These are phyloP conservation scores for Apodospora peruviana DNA, from an alignment of 495 filamentous ascomycete genomes.

Conservation along the genomic window DNA sequence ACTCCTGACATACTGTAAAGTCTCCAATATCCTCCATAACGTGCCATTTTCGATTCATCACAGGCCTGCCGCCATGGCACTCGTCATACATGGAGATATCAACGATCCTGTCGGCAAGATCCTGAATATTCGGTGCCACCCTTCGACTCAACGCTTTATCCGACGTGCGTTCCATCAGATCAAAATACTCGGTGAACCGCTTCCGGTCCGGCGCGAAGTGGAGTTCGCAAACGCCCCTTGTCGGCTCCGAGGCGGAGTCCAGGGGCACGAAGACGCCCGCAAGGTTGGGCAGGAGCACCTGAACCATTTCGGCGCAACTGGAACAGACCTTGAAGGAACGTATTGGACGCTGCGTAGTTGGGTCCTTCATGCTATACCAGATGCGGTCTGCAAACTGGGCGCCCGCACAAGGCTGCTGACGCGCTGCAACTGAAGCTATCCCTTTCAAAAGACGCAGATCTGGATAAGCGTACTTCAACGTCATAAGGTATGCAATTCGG, in stretches of 20 bases:
- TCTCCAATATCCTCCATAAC: conserved; percentile 33
- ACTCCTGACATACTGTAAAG: conserved; percentile 42
- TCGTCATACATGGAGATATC: conserved; percentile 28
- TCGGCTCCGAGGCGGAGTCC: conserved; percentile 27
- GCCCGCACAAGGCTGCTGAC: conserved; percentile 31
- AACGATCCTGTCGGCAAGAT: conserved; percentile 30
- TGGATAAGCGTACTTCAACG: conserved; percentile 27
- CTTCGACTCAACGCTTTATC: conserved; percentile 28
- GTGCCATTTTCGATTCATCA: conserved; percentile 30
- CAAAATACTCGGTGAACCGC: conserved; percentile 39
- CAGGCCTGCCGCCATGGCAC: conserved; percentile 26
- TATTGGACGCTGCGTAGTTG: conserved; percentile 22
- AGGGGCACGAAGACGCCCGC: conserved; percentile 33
- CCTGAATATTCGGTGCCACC: conserved; percentile 27
- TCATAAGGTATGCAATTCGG: conserved; percentile 41
- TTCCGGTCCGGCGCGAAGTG: conserved; percentile 30
- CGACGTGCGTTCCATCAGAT: conserved; percentile 34
- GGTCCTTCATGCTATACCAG: conserved; percentile 42
- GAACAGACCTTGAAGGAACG: conserved; percentile 35
- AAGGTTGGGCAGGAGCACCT: conserved; percentile 37
- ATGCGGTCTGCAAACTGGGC: conserved; percentile 19
- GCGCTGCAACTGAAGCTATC: conserved; percentile 31
- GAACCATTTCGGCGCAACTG: conserved; percentile 35
- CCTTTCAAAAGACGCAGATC: conserved; percentile 35
- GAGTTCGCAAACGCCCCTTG: conserved; percentile 35